These are phyloP conservation scores for Trichoderma guizhouense DNA, from an alignment of 2,329 filamentous ascomycete genomes.

Conservation along the genomic window DNA sequence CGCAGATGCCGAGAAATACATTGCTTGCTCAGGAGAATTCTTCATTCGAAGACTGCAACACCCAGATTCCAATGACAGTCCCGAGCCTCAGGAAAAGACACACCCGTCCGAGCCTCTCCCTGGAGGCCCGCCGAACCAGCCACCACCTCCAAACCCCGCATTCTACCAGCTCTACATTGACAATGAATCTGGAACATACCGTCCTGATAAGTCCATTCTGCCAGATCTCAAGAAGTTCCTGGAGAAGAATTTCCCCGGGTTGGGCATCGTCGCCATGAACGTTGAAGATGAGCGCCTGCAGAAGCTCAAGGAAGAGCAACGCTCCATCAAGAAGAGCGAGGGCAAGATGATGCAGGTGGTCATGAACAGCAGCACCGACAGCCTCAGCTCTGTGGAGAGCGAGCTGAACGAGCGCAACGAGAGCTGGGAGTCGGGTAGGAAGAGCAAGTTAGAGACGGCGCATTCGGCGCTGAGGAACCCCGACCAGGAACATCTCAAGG, in stretches of 20 bases:
- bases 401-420: constrained; percentile 46
- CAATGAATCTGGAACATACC: constrained; percentile 92
- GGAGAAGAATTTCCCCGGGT: constrained; percentile 68
- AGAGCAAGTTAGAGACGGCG: constrained; percentile 52
- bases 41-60: constrained; percentile 70
- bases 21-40: constrained; percentile 91
- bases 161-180: constrained; percentile 88
- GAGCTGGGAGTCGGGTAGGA: constrained; percentile 38
- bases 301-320: constrained; percentile 73
- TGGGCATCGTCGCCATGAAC: constrained; percentile 70
- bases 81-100: constrained; percentile 43
- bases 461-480: constrained; percentile 52
- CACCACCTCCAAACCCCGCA: constrained; percentile 45
- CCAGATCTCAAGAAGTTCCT: constrained; percentile 70
- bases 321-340: constrained; percentile 66
- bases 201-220: constrained; percentile 75
- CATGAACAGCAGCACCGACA: constrained; percentile 53
- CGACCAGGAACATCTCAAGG: constrained; percentile 36
- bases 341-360: constrained; percentile 52
- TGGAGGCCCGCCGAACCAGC: constrained; percentile 43
- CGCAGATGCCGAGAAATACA: constrained; percentile 84
- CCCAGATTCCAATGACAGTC: constrained; percentile 42
- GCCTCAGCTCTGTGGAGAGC: constrained; percentile 52
- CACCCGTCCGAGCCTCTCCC: constrained; percentile 50
- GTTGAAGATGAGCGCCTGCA: constrained; percentile 74